phyloP scores from a whole-genome alignment of 495 filamentous ascomycete species.

The Penicillium daleae region DNA sequence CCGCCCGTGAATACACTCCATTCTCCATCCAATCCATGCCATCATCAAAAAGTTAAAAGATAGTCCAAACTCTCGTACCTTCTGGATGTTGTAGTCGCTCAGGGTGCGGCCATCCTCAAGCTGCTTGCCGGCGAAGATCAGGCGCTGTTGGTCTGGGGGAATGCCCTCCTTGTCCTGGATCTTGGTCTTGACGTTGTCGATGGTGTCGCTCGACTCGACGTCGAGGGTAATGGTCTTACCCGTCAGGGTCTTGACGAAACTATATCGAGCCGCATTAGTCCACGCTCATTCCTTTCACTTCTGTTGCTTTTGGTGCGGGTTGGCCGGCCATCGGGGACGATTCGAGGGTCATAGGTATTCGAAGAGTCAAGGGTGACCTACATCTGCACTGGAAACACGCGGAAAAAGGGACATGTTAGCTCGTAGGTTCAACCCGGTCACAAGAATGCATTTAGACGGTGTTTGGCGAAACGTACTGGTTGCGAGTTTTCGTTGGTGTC shows the following conservation, averaged over 20 bases:
- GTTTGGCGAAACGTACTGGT: slow-evolving; percentile 56
- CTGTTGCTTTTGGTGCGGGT: slow-evolving; percentile 14
- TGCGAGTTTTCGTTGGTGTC: slow-evolving; percentile 59
- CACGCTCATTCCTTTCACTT: slow-evolving; percentile 17
- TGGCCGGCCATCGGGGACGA: slow-evolving; percentile 16
- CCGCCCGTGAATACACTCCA: slow-evolving; percentile 11
- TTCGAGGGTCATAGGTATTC: slow-evolving; percentile 23
- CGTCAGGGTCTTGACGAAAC: slow-evolving; percentile 97
- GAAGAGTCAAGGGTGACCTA: slow-evolving; percentile 50
- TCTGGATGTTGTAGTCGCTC: slow-evolving; percentile 99
- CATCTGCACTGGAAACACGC: slow-evolving; percentile 73
- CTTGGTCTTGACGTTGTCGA: slow-evolving; percentile 97
- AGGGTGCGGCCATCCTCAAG: slow-evolving; percentile 98
- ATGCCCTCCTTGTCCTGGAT: slow-evolving; percentile 99
- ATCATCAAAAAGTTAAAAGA: slow-evolving; percentile 11
- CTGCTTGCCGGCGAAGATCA: slow-evolving; percentile 99
- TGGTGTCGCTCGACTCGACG: slow-evolving; percentile 98
- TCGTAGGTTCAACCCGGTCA: slow-evolving; percentile 22
- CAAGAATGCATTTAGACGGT: slow-evolving; percentile 18
- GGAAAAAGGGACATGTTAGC: slow-evolving; percentile 47
- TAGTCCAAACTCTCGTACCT: slow-evolving; percentile 61
- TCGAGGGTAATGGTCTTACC: slow-evolving; percentile 99
- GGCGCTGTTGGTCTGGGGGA: slow-evolving; percentile 96
- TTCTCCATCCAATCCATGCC: slow-evolving; percentile 10
- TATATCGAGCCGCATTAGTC: slow-evolving; percentile 52